Evolutionary conservation across 768 basidiomycete genomes (phyloP).

Genomic region (Cyclocybe cylindracea): DNA sequence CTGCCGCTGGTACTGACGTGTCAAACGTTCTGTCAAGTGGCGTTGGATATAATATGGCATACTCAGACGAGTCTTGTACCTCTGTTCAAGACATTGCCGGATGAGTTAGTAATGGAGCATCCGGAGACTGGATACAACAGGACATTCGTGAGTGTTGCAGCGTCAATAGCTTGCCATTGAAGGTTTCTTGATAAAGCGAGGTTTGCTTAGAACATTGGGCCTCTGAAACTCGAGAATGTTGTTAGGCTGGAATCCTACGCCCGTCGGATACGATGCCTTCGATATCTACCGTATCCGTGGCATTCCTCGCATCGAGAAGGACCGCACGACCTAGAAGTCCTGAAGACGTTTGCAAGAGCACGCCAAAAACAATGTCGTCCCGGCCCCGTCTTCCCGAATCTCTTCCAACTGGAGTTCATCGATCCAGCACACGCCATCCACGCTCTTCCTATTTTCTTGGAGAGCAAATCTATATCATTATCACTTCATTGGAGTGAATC

Average conservation of each 20-base stretch:
- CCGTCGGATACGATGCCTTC: slow-evolving; percentile 6
- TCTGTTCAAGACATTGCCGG: slow-evolving; percentile 14
- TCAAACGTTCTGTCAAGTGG: slow-evolving; percentile 8
- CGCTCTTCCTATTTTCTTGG: slow-evolving; percentile 10
- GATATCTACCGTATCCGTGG: slow-evolving; percentile 8
- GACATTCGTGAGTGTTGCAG: slow-evolving; percentile 4
- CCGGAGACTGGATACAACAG: neutral
- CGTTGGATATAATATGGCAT: slow-evolving; percentile 17
- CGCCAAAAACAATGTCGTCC: neutral
- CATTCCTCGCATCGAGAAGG: neutral
- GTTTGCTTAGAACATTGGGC: neutral
- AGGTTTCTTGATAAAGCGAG: neutral
- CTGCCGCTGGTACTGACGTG: slow-evolving; percentile 13
- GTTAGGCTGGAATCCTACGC: slow-evolving; percentile 9
- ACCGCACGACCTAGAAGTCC: slow-evolving; percentile 1
- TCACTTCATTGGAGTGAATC: slow-evolving; percentile 8
- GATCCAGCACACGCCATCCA: neutral
- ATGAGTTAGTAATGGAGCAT: neutral
- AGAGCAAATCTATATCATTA: slow-evolving; percentile 7
- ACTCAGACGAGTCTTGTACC: slow-evolving; percentile 13
- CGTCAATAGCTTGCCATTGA: neutral
- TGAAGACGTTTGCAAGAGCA: slow-evolving; percentile 1
- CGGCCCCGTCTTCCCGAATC: slow-evolving; percentile 6
- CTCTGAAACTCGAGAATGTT: neutral
- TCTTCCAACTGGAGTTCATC: slow-evolving; percentile 7